phyloP scores from a whole-genome alignment of 225 moss, liverwort and hornwort genomes.

The Antitrichia curtipendula region DNA sequence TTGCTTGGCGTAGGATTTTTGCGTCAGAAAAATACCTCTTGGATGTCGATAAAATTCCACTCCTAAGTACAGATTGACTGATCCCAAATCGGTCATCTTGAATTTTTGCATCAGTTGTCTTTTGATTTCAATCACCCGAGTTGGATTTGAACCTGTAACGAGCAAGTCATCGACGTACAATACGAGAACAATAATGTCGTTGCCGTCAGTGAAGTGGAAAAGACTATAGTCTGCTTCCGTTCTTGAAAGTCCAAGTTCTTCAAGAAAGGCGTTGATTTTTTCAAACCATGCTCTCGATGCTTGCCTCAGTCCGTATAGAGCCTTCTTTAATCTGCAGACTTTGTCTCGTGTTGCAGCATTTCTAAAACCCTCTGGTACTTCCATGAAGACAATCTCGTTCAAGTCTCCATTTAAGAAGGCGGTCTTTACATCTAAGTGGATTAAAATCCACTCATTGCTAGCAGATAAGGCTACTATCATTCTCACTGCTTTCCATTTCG shows the following conservation, averaged over 20 bases:
- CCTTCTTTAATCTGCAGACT: not conserved
- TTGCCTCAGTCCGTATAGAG: not conserved
- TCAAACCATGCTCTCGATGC: not conserved
- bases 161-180: not conserved
- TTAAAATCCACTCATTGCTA: not conserved
- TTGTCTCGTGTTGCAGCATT: not conserved
- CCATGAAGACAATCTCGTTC: not conserved
- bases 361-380: not conserved
- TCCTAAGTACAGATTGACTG: rapidly evolving
- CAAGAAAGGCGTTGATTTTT: not conserved
- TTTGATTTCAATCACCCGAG: rapidly evolving
- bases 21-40: no score
- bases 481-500: not conserved
- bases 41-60: rapidly evolving
- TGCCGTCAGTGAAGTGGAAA: not conserved
- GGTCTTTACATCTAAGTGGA: not conserved
- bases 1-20: no score
- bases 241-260: not conserved
- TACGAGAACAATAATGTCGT: not conserved
- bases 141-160: not conserved
- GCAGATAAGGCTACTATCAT: not conserved
- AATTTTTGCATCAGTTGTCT: no score
- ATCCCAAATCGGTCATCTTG: no score
- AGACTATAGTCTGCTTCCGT: not conserved
- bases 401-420: not conserved